Conservation (phyloP, 805 yeast genomes). For the Barnettozyma pratensis region DNA sequence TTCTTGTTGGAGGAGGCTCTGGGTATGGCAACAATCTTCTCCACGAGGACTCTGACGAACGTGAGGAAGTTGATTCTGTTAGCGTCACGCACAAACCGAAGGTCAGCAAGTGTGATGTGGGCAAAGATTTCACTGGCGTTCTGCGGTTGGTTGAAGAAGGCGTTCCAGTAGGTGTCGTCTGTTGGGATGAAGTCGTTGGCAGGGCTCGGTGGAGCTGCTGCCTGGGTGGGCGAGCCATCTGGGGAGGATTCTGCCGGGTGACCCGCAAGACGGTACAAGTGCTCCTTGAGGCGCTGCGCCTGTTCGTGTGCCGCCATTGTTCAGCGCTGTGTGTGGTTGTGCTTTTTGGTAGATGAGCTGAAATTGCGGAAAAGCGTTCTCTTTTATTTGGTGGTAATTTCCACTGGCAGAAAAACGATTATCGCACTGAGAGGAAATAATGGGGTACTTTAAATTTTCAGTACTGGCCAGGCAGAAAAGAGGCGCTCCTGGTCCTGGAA, state of each 20-base stretch:
- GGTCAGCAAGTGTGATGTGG: conserved; percentile 50
- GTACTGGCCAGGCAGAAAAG: too few species aligned
- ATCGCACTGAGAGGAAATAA: too few species aligned
- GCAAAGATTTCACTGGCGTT: conserved; percentile 53
- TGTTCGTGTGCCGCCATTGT: neutral
- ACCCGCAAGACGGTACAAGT: neutral
- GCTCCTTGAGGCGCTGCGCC: neutral
- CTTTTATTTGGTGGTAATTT: neutral
- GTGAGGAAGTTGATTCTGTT: conserved; percentile 54
- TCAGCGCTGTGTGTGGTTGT: neutral
- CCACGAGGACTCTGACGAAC: conserved; percentile 39
- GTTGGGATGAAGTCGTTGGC: conserved; percentile 2
- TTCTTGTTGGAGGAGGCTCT: conserved; percentile 8
- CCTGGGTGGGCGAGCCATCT: neutral
- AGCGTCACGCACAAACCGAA: conserved; percentile 52
- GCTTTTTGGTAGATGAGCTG: neutral
- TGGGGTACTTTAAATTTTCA: too few species aligned
- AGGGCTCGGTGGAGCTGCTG: neutral
- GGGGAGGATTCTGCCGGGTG: neutral
- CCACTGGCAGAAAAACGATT: neutral
- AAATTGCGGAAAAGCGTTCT: neutral
- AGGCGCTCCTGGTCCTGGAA: too few species aligned
- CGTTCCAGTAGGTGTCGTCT: conserved; percentile 37
- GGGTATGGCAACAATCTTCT: conserved; percentile 22
- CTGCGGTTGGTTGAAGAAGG: conserved; percentile 45